These are phyloP conservation scores for Pleurostoma richardsiae DNA, from an alignment of 2,329 filamentous ascomycete species.

Conservation along the genomic window DNA sequence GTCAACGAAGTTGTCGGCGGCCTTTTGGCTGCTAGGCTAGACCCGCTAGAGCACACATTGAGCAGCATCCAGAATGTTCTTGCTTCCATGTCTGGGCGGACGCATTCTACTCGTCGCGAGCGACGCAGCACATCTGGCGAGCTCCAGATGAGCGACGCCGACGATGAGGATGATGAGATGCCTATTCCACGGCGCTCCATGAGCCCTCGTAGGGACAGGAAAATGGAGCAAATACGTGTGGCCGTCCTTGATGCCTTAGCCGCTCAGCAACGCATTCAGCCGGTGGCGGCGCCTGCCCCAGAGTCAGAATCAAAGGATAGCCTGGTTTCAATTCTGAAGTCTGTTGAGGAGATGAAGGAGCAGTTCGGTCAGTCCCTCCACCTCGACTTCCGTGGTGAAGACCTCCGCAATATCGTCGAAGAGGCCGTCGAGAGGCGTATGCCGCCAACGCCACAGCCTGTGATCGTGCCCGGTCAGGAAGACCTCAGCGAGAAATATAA, in stretches of 20 bases:
- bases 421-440: constrained; percentile 56
- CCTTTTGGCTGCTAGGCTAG: constrained; percentile 69
- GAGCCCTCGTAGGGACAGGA: constrained; percentile 75
- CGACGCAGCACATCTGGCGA: constrained; percentile 65
- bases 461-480: constrained; percentile 37
- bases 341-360: constrained; percentile 58
- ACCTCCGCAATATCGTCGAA: constrained; percentile 59
- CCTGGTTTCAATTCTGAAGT: constrained; percentile 56
- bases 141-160: constrained; percentile 85
- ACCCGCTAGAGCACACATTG: constrained; percentile 76
- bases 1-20: constrained; percentile 82
- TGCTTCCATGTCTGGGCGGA: constrained; percentile 48
- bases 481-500: constrained; percentile 48
- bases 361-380: constrained; percentile 41
- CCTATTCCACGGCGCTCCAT: constrained; percentile 59
- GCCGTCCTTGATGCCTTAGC: constrained; percentile 70
- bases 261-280: constrained; percentile 41
- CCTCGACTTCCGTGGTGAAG: constrained; percentile 40
- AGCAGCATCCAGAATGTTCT: constrained; percentile 69
- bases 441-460: constrained; percentile 39
- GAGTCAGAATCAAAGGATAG: constrained; percentile 23
- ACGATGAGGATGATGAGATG: constrained; percentile 80
- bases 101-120: constrained; percentile 51
- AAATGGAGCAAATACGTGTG: constrained; percentile 73
- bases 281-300: constrained; percentile 18